Evolutionary conservation across 2,329 filamentous ascomycete species (phyloP), one percentile per base, ranked within the genome.

Genomic region (Venturia pyrina): DNA sequence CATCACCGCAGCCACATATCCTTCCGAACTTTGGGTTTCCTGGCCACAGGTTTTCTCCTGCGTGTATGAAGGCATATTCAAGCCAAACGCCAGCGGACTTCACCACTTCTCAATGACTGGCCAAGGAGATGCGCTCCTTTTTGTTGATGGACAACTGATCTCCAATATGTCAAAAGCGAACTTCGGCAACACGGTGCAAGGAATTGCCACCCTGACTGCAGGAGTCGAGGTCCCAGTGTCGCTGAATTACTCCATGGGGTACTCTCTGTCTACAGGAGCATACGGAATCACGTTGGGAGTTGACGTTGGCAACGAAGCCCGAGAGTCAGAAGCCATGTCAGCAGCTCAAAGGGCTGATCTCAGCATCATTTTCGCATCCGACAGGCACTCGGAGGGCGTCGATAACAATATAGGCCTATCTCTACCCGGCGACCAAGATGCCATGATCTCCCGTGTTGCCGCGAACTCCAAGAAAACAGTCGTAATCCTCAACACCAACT

Each of bases 351-450:
- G 81, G 10, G 87, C 89, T 3, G 89, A 91, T 70, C 84, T 91
- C 2, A 88, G 89, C 7, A 82, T 91, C 5, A 87, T 91, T 0
- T 80, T 91, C 0, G 88, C 91, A 41, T 91, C 89, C 10, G 73
- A 83, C 91, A 3, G 91, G 88, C 88, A 74, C 78, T 66, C 85
- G 86, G 0, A 73, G 90, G 2, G 19, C 11, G 50, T 91, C 91
- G 69, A 87, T 87, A 37, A 91, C 89, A 65, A 91, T 88, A 0
- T 89, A 88, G 89, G 91, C 69, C 79, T 86, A 0, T 77, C 83
- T 66, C 80, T 79, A 11, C 86, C 90, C 13, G 43, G 43, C 19
- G 43, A 46, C 43, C 88, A 89, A 83, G 82, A 82, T 1, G 81
- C 82, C 11, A 83, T 91, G 1, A 85, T 90, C 62, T 79, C 82